Base-by-base conservation (phyloP, 179 eudicot species). In the Corrigiola litoralis region DNA sequence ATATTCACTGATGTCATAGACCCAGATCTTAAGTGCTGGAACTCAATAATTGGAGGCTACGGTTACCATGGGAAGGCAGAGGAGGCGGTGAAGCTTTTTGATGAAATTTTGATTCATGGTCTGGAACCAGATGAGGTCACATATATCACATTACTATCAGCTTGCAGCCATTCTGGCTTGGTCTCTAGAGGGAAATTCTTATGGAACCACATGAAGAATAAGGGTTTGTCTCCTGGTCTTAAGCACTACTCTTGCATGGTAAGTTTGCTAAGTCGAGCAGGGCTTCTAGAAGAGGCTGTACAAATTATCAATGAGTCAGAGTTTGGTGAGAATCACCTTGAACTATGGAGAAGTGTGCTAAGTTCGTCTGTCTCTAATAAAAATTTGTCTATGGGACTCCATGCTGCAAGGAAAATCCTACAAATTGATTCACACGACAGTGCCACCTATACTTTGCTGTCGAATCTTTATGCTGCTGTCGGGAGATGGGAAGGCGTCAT, bases 211-310 rank as follows among this genome's bases (percentile, higher is more conserved):
- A 90, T 92, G 89, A 79, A 77, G 63, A 81, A 84, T 55, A 76
- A 41, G 49, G 82, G 79, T 38, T 25, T 87, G 29, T 66, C 31
- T 40, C 86, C 83, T 0, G 86, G 89, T 24, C 76, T 79, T 14
- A 84, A 85, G 75, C 98, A 92, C 57, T 87, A 87, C 60, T 86
- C 97, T 58, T 87, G 95, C 68, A 84, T 90, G 90, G 86, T 92
- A 54, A 90, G 80, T 62, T 72, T 87, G 75, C 84, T 92, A 66
- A 82, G 92, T 67, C 82, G 92, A 65, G 92, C 90, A 40, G 98
- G 95, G 38, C 59, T 82, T 45, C 71, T 90, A 45, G 82, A 87
- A 71, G 98, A 92, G 63, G 87, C 98, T 4, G 84, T 81, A 58
- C 72, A 81, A 46, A 66, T 79, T 44, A 87, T 90, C 13, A 7